phyloP scores from a whole-genome alignment of 73 alveolate genomes.

The Paraurostyla sp. region DNA sequence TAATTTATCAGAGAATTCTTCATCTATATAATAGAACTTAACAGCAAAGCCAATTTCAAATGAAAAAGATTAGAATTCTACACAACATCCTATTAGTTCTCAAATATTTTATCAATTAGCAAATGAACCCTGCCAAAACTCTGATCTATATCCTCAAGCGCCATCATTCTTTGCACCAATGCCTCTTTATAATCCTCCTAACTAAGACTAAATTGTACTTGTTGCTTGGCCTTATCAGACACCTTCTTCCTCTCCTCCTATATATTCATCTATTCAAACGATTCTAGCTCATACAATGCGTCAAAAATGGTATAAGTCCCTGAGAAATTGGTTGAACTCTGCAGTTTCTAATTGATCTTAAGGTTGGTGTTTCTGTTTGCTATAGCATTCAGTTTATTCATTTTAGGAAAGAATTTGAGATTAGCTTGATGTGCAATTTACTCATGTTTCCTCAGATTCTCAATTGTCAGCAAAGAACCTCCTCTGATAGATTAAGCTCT shows the following conservation, averaged over 20 bases:
- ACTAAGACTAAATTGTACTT: background rate
- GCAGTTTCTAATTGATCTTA: background rate
- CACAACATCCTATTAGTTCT: background rate
- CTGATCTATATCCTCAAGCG: slow-evolving; percentile 30
- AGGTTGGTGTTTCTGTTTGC: background rate
- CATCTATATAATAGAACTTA: slow-evolving; percentile 45
- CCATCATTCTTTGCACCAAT: slow-evolving; percentile 17
- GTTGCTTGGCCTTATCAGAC: no score
- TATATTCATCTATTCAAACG: background rate
- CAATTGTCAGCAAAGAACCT: slow-evolving; percentile 20
- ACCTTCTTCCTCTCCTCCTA: no score
- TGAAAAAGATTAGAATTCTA: slow-evolving; percentile 56
- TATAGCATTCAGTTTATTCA: background rate
- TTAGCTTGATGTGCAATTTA: background rate
- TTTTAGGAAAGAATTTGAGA: slow-evolving; percentile 37
- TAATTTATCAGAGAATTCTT: slow-evolving; percentile 53
- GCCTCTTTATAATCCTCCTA: slow-evolving; percentile 40
- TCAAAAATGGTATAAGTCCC: slow-evolving; percentile 33
- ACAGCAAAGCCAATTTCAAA: slow-evolving; percentile 3
- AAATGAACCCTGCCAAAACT: slow-evolving; percentile 30
- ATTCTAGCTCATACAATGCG: slow-evolving; percentile 47
- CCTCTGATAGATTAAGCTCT: background rate
- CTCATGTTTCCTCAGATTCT: slow-evolving; percentile 56
- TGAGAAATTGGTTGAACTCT: slow-evolving; percentile 33
- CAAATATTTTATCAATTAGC: slow-evolving; percentile 43